Percentiles rank a stretch among this genome's conserved stretches.
Evolutionary conservation across 1,284 basidiomycete species (phyloP).

Genomic region (Moesziomyces aphidis): DNA sequence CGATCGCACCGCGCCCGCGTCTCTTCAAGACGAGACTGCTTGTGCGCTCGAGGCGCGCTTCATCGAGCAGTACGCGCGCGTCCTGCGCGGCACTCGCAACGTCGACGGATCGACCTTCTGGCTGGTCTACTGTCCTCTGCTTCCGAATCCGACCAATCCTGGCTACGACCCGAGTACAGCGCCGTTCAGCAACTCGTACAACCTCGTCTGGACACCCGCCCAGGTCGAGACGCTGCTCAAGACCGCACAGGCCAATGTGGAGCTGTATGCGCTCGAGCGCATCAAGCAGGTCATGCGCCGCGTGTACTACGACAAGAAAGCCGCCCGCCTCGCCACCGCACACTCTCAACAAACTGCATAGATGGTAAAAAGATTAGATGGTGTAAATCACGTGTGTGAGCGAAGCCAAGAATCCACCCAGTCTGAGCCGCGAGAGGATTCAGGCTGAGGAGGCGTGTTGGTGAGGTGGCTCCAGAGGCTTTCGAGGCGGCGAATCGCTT

Average conservation of each 20-base stretch:
- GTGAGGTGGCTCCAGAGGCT: constrained; percentile 41
- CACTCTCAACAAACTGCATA: not conserved
- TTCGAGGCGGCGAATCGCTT: constrained; percentile 32
- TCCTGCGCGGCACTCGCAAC: constrained; percentile 15
- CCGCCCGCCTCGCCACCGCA: constrained; percentile 7
- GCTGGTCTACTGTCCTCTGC: constrained; percentile 60
- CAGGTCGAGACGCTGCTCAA: constrained; percentile 55
- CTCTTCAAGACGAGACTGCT: constrained; percentile 6
- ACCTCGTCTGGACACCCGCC: constrained; percentile 62
- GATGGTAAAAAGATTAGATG: not conserved
- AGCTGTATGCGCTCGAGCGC: constrained; percentile 41
- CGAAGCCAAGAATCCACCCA: constrained; percentile 43
- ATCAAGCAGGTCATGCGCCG: constrained; percentile 34
- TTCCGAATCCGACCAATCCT: constrained; percentile 53
- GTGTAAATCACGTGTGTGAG: constrained; percentile 9
- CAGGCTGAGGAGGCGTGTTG: constrained; percentile 7
- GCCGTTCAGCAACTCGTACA: constrained; percentile 62
- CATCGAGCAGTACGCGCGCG: constrained; percentile 42
- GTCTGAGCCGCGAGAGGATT: not conserved
- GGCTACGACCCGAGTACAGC: constrained; percentile 59
- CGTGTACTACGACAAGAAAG: constrained; percentile 48
- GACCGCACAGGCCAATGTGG: constrained; percentile 53
- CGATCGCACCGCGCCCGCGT: not conserved
- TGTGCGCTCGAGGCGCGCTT: constrained; percentile 26
- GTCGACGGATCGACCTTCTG: constrained; percentile 34